These are phyloP conservation scores for Cercophora sp. DNA, from an alignment of 495 filamentous ascomycete species.

Conservation along the genomic window DNA sequence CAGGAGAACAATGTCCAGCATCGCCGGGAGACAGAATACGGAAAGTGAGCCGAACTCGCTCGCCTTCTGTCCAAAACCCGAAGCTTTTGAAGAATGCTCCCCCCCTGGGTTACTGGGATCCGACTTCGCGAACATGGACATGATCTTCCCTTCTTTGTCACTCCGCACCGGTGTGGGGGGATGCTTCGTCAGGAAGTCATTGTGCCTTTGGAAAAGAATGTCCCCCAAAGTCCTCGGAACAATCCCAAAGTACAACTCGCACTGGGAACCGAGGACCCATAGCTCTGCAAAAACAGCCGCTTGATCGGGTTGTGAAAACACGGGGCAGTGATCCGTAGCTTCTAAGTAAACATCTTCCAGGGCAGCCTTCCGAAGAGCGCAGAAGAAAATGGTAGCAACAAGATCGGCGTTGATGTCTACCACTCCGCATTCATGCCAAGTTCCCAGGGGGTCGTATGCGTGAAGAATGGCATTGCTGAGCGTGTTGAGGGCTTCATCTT, in stretches of 20 bases:
- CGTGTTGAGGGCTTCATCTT: slow-evolving; percentile 6
- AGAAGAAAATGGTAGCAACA: slow-evolving; percentile 20
- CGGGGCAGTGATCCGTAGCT: slow-evolving; percentile 25
- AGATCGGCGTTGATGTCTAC: slow-evolving; percentile 25
- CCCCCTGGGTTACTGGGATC: slow-evolving; percentile 9
- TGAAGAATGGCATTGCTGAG: slow-evolving; percentile 11
- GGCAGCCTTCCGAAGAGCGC: slow-evolving; percentile 20
- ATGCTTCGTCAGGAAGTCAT: slow-evolving; percentile 9
- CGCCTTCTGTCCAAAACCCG: too few species aligned
- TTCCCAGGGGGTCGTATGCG: slow-evolving; percentile 13
- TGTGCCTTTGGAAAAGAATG: slow-evolving; percentile 21
- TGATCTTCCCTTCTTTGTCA: slow-evolving; percentile 9
- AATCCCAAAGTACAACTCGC: slow-evolving; percentile 26
- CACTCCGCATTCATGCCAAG: slow-evolving; percentile 8
- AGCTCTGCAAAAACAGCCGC: slow-evolving; percentile 28
- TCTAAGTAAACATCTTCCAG: slow-evolving; percentile 26
- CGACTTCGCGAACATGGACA: slow-evolving; percentile 22
- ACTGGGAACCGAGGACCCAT: slow-evolving; percentile 29
- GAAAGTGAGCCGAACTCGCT: slow-evolving; percentile 23
- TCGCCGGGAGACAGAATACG: slow-evolving; percentile 28
- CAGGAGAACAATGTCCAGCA: slow-evolving; percentile 24
- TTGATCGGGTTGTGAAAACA: slow-evolving; percentile 28
- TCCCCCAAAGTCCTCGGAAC: slow-evolving; percentile 19
- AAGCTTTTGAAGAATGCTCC: slow-evolving; percentile 3
- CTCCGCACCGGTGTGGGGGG: slow-evolving; percentile 7